Conservation (phyloP, 257 asterid genomes). For the Avicennia marina region DNA sequence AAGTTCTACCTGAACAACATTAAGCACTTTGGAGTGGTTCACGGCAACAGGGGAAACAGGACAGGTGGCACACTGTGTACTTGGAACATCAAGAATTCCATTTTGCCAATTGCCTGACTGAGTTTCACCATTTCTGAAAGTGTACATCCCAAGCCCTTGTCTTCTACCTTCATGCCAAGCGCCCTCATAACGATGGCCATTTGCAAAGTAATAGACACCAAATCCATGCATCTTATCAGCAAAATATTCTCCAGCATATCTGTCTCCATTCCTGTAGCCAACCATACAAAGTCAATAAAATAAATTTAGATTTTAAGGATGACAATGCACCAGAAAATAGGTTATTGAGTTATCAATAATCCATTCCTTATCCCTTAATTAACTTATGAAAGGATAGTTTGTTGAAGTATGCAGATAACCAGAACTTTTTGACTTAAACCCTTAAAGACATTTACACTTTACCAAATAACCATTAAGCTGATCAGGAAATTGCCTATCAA, state of each 20-base stretch:
- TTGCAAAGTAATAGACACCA: conserved; percentile 75
- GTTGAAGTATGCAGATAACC: too few species aligned
- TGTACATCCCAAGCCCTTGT: conserved; percentile 86
- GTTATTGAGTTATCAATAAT: neutral
- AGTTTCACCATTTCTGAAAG: conserved; percentile 76
- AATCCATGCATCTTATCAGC: conserved; percentile 93
- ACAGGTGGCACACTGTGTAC: conserved; percentile 55
- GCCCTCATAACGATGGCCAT: conserved; percentile 83
- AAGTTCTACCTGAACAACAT: conserved; percentile 69
- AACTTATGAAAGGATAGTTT: too few species aligned
- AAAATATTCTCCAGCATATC: conserved; percentile 86
- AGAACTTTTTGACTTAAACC: too few species aligned
- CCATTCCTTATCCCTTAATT: too few species aligned
- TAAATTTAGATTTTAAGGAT: conserved; percentile 5
- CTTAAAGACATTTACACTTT: too few species aligned
- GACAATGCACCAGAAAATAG: neutral
- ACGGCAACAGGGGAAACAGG: conserved; percentile 85
- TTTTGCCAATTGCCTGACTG: conserved; percentile 93
- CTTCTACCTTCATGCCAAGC: conserved; percentile 94
- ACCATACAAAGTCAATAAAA: neutral
- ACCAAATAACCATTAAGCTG: too few species aligned
- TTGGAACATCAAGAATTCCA: conserved; percentile 80
- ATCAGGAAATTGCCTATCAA: too few species aligned
- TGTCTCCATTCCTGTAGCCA: conserved; percentile 70
- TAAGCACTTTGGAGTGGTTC: conserved; percentile 80